These are phyloP conservation scores for Lactarius hengduanensis DNA, from an alignment of 768 basidiomycete species.

Conservation along the genomic window DNA sequence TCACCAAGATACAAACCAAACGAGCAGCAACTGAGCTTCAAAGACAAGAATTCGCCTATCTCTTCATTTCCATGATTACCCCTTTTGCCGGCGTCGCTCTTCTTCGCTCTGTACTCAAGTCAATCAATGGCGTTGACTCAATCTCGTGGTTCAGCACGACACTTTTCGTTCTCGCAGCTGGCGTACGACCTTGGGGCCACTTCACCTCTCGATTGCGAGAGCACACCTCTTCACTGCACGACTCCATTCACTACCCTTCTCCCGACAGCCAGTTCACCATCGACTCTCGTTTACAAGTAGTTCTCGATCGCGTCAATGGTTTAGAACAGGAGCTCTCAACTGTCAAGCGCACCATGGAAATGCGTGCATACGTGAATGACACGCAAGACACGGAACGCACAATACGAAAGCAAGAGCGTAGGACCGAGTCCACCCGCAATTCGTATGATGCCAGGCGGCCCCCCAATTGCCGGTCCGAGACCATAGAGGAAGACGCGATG, in stretches of 20 bases:
- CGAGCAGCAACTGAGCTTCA: constrained; percentile 61
- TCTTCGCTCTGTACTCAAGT: constrained; percentile 55
- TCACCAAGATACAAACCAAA: constrained; percentile 40
- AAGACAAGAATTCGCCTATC: constrained; percentile 60
- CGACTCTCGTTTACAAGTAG: constrained; percentile 30
- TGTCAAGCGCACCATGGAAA: constrained; percentile 40
- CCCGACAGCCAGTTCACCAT: constrained; percentile 37
- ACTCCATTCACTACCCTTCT: constrained; percentile 58
- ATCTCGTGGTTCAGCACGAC: constrained; percentile 83
- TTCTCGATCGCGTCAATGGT: constrained; percentile 44
- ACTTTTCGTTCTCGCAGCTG: constrained; percentile 77
- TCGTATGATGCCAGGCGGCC: constrained; percentile 36
- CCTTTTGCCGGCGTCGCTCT: constrained; percentile 69
- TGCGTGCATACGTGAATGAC: constrained; percentile 46
- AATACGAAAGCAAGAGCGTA: constrained; percentile 53
- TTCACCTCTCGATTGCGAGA: constrained; percentile 59
- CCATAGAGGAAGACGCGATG: constrained; percentile 38
- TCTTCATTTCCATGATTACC: constrained; percentile 56
- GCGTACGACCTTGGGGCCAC: constrained; percentile 79
- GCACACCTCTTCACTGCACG: constrained; percentile 63
- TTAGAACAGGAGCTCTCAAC: constrained; percentile 50
- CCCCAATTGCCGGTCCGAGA: constrained; percentile 36
- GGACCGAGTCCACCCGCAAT: constrained; percentile 38
- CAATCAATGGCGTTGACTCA: constrained; percentile 53
- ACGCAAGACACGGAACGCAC: constrained; percentile 51